Evolutionary conservation across 2,329 filamentous ascomycete genomes (phyloP).

Genomic region (Colletotrichum sp.): DNA sequence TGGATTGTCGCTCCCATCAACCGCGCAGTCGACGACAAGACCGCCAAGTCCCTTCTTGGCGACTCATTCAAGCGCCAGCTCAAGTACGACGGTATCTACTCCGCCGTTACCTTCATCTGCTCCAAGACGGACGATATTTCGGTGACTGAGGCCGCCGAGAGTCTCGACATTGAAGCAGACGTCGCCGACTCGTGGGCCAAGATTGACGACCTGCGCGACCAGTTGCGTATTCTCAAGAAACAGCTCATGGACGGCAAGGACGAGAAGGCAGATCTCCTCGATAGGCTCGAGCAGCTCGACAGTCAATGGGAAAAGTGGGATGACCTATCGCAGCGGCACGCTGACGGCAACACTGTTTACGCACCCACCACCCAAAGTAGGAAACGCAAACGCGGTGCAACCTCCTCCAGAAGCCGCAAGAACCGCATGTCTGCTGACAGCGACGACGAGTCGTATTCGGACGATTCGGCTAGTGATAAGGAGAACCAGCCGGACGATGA

Average conservation of each 20-base stretch:
- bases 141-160: conserved; percentile 37
- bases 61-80: conserved; percentile 64
- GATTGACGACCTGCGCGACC: conserved; percentile 27
- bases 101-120: conserved; percentile 64
- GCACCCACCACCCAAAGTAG: conserved; percentile 20
- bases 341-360: conserved; percentile 26
- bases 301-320: conserved; percentile 26
- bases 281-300: conserved; percentile 26
- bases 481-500: neutral
- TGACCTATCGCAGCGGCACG: conserved; percentile 13
- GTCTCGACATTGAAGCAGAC: conserved; percentile 29
- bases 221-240: conserved; percentile 27
- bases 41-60: conserved; percentile 60
- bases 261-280: conserved; percentile 15
- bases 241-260: neutral
- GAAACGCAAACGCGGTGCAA: conserved; percentile 25
- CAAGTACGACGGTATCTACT: conserved; percentile 62
- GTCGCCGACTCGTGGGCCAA: conserved; percentile 36
- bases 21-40: conserved; percentile 64
- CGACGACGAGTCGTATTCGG: conserved; percentile 24
- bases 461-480: conserved; percentile 16
- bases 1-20: conserved; percentile 70
- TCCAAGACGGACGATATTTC: conserved; percentile 68
- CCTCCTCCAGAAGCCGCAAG: neutral
- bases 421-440: conserved; percentile 14